Conservation (phyloP, 1,284 basidiomycete species). For the Neotropicomus parvogracilis region DNA sequence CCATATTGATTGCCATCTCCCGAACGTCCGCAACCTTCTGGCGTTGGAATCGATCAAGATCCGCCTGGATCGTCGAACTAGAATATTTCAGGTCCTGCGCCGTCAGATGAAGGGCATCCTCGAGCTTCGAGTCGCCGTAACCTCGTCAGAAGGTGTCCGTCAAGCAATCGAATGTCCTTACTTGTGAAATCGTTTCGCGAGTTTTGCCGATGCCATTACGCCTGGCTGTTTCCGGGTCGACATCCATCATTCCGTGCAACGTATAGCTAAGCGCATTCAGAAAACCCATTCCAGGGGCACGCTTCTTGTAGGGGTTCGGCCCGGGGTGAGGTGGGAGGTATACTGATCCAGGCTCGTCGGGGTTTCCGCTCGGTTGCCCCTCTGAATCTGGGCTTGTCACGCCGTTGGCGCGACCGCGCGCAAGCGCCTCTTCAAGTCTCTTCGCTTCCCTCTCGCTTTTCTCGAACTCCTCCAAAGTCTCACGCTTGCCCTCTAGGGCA, state of each 20-base stretch:
- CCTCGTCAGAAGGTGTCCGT: conserved; percentile 19
- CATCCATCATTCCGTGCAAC: conserved; percentile 97
- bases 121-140: conserved; percentile 55
- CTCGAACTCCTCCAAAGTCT: conserved; percentile 87
- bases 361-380: conserved; percentile 33
- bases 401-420: conserved; percentile 46
- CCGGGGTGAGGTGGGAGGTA: conserved; percentile 74
- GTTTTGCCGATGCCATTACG: conserved; percentile 92
- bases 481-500: conserved; percentile 80
- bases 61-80: conserved; percentile 93
- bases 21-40: conserved; percentile 96
- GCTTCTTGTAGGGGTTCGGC: conserved; percentile 58
- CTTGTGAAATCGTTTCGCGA: conserved; percentile 90
- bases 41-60: conserved; percentile 96
- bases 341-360: conserved; percentile 38
- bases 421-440: conserved; percentile 84
- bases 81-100: conserved; percentile 95
- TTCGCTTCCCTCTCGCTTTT: conserved; percentile 89
- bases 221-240: conserved; percentile 93
- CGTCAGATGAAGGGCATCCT: conserved; percentile 86
- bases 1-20: conserved; percentile 89
- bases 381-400: conserved; percentile 28
- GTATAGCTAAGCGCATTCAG: conserved; percentile 93
- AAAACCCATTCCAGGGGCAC: conserved; percentile 79
- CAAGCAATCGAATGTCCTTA: conserved; percentile 36